These are phyloP conservation scores for Ophiostoma perfectum DNA, from an alignment of 2,329 filamentous ascomycete genomes.

Conservation along the genomic window DNA sequence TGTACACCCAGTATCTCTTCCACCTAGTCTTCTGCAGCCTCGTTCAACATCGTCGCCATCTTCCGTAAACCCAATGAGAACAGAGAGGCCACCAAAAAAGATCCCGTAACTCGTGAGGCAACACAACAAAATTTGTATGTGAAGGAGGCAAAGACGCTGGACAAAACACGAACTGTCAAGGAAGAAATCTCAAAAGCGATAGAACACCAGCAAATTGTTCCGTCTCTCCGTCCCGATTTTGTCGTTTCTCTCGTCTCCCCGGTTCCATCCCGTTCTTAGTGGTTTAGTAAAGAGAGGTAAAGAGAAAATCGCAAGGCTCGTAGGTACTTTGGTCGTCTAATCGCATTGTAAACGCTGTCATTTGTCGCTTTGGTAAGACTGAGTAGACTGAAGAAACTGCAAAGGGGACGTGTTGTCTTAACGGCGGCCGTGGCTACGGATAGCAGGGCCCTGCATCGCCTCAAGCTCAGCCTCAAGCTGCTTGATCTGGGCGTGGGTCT, in stretches of 20 bases:
- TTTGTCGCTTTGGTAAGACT: conserved; percentile 10
- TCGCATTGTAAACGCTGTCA: conserved; percentile 12
- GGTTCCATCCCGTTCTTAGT: conserved; percentile 11
- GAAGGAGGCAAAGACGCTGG: conserved; percentile 8
- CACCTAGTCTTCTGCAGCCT: not conserved
- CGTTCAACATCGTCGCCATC: not conserved
- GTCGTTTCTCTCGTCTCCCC: not conserved
- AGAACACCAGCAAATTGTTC: not conserved
- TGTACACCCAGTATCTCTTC: not conserved
- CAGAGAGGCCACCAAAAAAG: not conserved
- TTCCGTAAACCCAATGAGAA: conserved; percentile 6
- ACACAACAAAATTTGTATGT: not conserved
- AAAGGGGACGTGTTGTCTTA: conserved; percentile 43
- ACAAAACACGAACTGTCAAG: not conserved
- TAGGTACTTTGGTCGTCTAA: not conserved
- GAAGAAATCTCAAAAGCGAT: not conserved
- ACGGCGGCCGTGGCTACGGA: conserved; percentile 87
- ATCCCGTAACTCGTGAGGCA: conserved; percentile 4
- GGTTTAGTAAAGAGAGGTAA: not conserved
- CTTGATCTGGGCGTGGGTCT: conserved; percentile 92
- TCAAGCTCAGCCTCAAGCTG: conserved; percentile 89
- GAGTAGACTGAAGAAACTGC: conserved; percentile 7
- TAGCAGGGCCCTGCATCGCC: conserved; percentile 81
- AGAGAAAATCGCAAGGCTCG: not conserved
- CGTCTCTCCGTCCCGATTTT: not conserved